Percentiles rank a stretch among this genome's conserved stretches.
phyloP scores from a whole-genome alignment of 345 rosid species.

The Passiflora organensis region DNA sequence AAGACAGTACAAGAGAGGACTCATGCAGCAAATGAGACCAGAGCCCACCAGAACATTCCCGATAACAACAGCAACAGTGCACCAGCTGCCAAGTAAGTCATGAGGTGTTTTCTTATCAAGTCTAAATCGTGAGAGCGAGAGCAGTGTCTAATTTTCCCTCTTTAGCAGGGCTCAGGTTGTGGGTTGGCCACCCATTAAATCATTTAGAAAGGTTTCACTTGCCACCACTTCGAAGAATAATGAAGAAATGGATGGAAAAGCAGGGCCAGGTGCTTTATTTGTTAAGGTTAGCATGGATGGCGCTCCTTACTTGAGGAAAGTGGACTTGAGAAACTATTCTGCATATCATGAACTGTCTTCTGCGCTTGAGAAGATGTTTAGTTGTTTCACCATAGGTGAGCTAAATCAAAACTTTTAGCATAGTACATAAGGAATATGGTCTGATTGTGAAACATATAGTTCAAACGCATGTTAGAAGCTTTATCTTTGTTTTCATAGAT shows the following conservation, averaged over 20 bases:
- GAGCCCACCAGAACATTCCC: constrained; percentile 17
- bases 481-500: constrained; percentile 14
- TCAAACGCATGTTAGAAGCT: neutral
- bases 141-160: constrained; percentile 1
- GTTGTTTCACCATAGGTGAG: constrained; percentile 34
- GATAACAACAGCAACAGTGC: constrained; percentile 19
- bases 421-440: neutral
- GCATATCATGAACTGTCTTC: constrained; percentile 28
- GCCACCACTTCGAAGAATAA: constrained; percentile 28
- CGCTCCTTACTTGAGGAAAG: constrained; percentile 32
- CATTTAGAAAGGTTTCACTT: constrained; percentile 30
- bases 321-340: constrained; percentile 28
- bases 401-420: neutral
- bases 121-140: neutral
- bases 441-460: neutral
- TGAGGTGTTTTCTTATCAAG: neutral
- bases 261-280: constrained; percentile 20
- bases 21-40: constrained; percentile 25
- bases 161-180: constrained; percentile 34
- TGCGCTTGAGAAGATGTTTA: constrained; percentile 33
- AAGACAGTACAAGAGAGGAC: constrained; percentile 36
- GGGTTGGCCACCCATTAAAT: constrained; percentile 33
- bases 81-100: constrained; percentile 26
- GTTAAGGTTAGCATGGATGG: constrained; percentile 35
- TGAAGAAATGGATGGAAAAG: constrained; percentile 33